These are phyloP conservation scores for Cucurbita pepo DNA, from an alignment of 306 rosid species.

Conservation along the genomic window DNA sequence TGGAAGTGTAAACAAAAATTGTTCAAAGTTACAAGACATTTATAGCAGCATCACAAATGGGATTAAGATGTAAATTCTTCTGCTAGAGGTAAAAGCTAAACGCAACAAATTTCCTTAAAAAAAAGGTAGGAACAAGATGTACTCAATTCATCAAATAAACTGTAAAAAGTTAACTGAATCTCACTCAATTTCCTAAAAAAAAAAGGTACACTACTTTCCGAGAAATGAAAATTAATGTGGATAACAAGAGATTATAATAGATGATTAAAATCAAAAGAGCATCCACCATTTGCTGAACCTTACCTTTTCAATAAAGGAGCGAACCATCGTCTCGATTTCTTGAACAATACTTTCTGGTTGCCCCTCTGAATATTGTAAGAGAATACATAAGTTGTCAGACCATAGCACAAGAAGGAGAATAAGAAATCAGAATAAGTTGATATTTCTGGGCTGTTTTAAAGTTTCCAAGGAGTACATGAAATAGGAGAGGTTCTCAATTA, in stretches of 20 bases:
- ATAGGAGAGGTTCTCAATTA: too few relatives aligned
- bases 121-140: background rate
- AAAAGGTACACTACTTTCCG: too few relatives aligned
- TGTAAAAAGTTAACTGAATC: background rate
- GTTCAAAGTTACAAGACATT: background rate
- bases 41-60: background rate
- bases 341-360: constrained; percentile 87
- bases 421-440: background rate
- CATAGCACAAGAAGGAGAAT: background rate
- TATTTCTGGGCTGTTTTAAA: too few relatives aligned
- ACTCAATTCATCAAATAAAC: background rate
- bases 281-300: background rate
- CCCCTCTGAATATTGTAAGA: constrained; percentile 52
- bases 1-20: background rate
- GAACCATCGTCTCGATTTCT: constrained; percentile 91
- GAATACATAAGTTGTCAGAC: constrained; percentile 7
- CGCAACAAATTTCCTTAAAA: background rate
- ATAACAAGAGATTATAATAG: background rate
- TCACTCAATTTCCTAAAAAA: background rate
- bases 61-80: background rate
- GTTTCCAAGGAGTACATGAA: too few relatives aligned
- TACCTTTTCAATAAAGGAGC: constrained; percentile 89
- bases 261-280: background rate
- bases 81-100: background rate
- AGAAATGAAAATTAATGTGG: background rate